A percentile compares a stretch with the other conserved stretches of the same genome.
Conservation (phyloP, 1,284 basidiomycete species). For the Sanguinoderma infundibulare region DNA sequence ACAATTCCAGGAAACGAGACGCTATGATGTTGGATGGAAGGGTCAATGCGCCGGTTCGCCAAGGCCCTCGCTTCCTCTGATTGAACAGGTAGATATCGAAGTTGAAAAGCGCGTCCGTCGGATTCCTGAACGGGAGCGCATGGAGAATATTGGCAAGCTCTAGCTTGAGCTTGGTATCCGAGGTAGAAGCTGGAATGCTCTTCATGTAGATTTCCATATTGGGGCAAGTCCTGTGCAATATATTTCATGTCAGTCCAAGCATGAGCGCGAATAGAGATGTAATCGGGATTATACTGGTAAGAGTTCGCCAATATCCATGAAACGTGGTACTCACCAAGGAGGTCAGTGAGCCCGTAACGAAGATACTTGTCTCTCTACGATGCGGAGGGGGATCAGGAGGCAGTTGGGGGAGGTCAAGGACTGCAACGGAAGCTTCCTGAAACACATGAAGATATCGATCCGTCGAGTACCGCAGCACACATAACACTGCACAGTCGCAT, state of each 20-base stretch:
- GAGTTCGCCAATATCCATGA: background rate
- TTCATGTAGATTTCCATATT: conserved; percentile 42
- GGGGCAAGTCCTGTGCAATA: background rate
- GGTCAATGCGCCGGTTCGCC: conserved; percentile 51
- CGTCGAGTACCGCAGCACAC: conserved; percentile 13
- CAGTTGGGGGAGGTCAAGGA: background rate
- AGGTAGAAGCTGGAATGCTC: conserved; percentile 41
- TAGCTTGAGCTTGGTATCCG: conserved; percentile 38
- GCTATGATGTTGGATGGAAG: conserved; percentile 48
- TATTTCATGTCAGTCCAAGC: background rate
- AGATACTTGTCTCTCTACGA: background rate
- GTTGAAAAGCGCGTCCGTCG: conserved; percentile 44
- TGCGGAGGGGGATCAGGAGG: too few species aligned
- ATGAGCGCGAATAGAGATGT: background rate
- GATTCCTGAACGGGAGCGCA: conserved; percentile 38
- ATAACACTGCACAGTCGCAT: background rate
- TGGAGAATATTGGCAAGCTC: conserved; percentile 53
- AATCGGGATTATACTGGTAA: background rate
- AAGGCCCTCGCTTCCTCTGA: conserved; percentile 33
- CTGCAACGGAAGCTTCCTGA: background rate
- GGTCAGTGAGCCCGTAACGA: background rate
- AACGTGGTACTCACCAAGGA: background rate
- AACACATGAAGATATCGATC: background rate
- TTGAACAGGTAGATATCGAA: conserved; percentile 46
- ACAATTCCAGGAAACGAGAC: conserved; percentile 48